Conservation (phyloP, 1,284 basidiomycete genomes). For the Apiotrichum sp. region DNA sequence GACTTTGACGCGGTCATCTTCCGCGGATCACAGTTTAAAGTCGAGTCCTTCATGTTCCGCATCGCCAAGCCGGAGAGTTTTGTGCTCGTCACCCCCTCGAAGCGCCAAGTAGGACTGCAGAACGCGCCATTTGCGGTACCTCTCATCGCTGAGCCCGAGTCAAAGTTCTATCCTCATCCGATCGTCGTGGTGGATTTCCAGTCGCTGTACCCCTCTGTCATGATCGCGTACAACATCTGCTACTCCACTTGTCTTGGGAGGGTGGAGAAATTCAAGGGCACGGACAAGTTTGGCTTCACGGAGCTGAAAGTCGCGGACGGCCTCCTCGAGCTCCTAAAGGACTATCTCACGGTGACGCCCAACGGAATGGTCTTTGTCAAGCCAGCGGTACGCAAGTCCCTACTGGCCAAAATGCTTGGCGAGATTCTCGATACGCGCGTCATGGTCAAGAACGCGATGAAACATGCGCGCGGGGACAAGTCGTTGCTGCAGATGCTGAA, state of each 20-base stretch:
- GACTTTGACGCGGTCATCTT: constrained; percentile 95
- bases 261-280: constrained; percentile 72
- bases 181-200: constrained; percentile 92
- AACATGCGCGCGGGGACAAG: constrained; percentile 70
- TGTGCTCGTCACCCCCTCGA: constrained; percentile 78
- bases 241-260: constrained; percentile 96
- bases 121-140: constrained; percentile 89
- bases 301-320: constrained; percentile 68
- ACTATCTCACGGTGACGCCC: constrained; percentile 77
- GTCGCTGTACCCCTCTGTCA: constrained; percentile 89
- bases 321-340: constrained; percentile 60
- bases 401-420: constrained; percentile 83
- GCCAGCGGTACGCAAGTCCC: constrained; percentile 70
- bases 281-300: constrained; percentile 74
- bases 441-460: constrained; percentile 96
- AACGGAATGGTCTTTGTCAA: constrained; percentile 95
- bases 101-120: constrained; percentile 82
- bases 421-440: constrained; percentile 93
- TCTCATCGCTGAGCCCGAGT: constrained; percentile 87
- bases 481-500: constrained; percentile 67
- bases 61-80: constrained; percentile 97
- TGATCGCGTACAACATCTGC: constrained; percentile 98
- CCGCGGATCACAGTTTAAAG: constrained; percentile 95
- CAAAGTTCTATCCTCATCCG: constrained; percentile 87
- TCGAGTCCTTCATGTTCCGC: constrained; percentile 95